Base-by-base conservation (phyloP, 345 rosid genomes). In the Trapa bicornis region DNA sequence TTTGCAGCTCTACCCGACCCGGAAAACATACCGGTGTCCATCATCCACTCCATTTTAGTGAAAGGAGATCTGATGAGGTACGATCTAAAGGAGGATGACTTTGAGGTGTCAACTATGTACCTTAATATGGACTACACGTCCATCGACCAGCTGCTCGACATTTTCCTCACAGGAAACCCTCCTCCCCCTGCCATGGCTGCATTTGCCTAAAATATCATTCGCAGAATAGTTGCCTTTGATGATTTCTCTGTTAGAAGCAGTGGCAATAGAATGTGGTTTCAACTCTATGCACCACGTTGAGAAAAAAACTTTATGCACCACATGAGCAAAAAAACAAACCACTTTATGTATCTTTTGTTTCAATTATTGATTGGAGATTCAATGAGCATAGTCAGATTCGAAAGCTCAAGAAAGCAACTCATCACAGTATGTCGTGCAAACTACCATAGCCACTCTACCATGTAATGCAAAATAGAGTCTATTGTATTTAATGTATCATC, bases 91-190 rank as follows among this genome's bases (percentile, higher is more conserved):
- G 33, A 74, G 17, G 57, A 76, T 4, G 74, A 76, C 17, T 12
- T 72, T 11, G 80, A 80, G 45, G 80, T 70, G 53, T 76, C 78
- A 5, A 16, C 8, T 16, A 38, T 80, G n/a, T 75, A 75, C 66
- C 77, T 79, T 7, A 76, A 75, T 50, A 35, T 10, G 22, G 37
- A 71, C 15, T 71, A 70, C 70, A 71, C 65, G 5, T 42, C 73
- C 7, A 15, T 73, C 1, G 73, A 75, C 45, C 72, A 69, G 36
- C 78, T 80, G 61, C 79, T 80, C 32, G 79, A 80, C 61, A 13
- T 75, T 57, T 75, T 80, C 42, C 72, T 77, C 6, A 4, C 22
- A 10, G 35, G 37, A 8, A 74, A 72, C 22, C 76, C 75, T 9
- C n/a, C 37, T 10, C 75, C 78, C 1, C 71, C 76, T 14, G 67